Evolutionary conservation across 2,329 filamentous ascomycete species (phyloP).

Genomic region (Aspergillus ruber): DNA sequence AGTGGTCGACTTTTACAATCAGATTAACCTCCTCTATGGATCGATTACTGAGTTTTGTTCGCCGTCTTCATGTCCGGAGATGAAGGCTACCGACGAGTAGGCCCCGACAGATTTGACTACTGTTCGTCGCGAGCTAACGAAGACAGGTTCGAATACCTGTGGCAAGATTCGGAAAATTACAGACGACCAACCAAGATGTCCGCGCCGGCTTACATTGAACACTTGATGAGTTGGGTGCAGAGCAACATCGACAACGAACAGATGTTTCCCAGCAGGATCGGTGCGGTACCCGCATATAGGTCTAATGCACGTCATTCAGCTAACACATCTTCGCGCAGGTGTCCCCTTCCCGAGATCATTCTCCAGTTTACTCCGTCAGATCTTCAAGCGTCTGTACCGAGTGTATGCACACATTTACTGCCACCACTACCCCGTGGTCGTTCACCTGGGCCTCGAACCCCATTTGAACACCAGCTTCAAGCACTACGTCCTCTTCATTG

Average conservation of each 20-base stretch:
- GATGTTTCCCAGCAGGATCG: conserved; percentile 90
- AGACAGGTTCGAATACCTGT: conserved; percentile 88
- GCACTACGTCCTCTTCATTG: conserved; percentile 97
- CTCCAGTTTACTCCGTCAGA: conserved; percentile 78
- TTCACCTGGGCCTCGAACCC: conserved; percentile 89
- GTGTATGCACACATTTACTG: conserved; percentile 99
- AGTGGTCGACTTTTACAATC: conserved; percentile 99
- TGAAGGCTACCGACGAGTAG: conserved; percentile 99
- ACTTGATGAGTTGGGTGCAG: conserved; percentile 96
- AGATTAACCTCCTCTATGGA: conserved; percentile 97
- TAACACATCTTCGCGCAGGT: conserved; percentile 42
- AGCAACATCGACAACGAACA: conserved; percentile 91
- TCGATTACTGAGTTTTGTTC: conserved; percentile 99
- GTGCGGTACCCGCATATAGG: conserved; percentile 37
- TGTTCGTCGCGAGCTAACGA: conserved; percentile 7
- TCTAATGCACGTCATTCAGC: not conserved
- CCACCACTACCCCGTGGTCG: conserved; percentile 96
- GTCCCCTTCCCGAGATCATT: conserved; percentile 95
- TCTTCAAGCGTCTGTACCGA: conserved; percentile 98
- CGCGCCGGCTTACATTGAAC: conserved; percentile 94
- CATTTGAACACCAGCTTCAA: conserved; percentile 99
- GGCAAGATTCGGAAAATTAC: conserved; percentile 92
- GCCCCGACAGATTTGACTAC: conserved; percentile 16
- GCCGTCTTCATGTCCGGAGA: conserved; percentile 91
- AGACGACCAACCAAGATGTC: conserved; percentile 97